These are phyloP conservation scores for Claviceps sp. DNA, from an alignment of 2,329 filamentous ascomycete species.

Conservation along the genomic window DNA sequence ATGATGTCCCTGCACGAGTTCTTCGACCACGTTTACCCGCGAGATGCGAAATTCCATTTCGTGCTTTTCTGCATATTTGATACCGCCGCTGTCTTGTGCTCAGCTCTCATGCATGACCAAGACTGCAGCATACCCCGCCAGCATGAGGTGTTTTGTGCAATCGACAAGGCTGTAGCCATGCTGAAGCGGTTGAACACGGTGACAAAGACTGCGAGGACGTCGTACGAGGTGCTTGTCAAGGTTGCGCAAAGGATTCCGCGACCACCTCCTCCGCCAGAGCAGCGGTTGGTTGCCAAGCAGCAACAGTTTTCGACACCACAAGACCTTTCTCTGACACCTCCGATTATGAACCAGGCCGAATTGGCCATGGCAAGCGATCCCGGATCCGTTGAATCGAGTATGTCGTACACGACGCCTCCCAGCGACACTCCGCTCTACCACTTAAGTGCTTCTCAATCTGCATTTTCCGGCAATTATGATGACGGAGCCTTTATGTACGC, in stretches of 20 bases:
- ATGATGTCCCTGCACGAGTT: conserved; percentile 26
- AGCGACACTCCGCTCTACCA: background rate
- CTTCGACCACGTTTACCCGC: conserved; percentile 29
- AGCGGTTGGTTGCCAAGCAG: background rate
- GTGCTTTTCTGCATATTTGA: conserved; percentile 38
- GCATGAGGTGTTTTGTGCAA: conserved; percentile 25
- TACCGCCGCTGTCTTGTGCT: conserved; percentile 35
- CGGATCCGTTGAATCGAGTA: background rate
- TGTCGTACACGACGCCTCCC: conserved; percentile 5
- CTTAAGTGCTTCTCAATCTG: background rate
- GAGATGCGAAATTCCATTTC: conserved; percentile 34
- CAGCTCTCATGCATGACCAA: conserved; percentile 36
- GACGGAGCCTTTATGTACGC: background rate
- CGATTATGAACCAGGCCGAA: conserved; percentile 1
- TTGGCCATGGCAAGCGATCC: conserved; percentile 1
- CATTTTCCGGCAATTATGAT: background rate
- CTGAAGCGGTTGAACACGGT: conserved; percentile 18
- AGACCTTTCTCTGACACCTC: conserved; percentile 7
- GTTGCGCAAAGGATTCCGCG: conserved; percentile 13
- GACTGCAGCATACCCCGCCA: conserved; percentile 25
- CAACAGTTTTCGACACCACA: conserved; percentile 2
- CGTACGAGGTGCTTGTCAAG: conserved; percentile 18
- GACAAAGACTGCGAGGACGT: conserved; percentile 19
- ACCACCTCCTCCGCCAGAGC: conserved; percentile 1
- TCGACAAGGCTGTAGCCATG: conserved; percentile 22